A percentile compares a stretch with the other conserved stretches of the same genome.
Conservation (phyloP, 257 asterid species). For the Fraxinus cuspidata region DNA sequence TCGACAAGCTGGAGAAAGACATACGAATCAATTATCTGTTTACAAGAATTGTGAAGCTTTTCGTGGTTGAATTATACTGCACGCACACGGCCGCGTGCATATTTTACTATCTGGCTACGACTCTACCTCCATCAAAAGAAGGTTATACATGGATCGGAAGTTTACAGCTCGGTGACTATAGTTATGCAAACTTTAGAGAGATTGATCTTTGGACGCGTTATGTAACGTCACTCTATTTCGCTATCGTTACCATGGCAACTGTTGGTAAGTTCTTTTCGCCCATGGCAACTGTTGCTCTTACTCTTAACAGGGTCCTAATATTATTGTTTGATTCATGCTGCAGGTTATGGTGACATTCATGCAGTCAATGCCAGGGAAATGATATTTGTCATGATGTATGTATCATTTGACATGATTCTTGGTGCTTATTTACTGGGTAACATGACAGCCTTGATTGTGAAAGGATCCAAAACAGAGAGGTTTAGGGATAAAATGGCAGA, state of each 20-base stretch:
- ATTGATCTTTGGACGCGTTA: constrained; percentile 81
- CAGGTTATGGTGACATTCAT: constrained; percentile 80
- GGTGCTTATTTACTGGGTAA: constrained; percentile 81
- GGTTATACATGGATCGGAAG: constrained; percentile 83
- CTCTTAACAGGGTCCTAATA: neutral
- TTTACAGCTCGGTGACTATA: constrained; percentile 59
- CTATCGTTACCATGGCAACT: constrained; percentile 78
- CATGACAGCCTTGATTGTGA: constrained; percentile 79
- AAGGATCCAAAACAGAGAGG: constrained; percentile 74
- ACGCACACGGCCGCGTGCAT: constrained; percentile 83
- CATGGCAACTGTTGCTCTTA: neutral
- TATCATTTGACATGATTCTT: constrained; percentile 75
- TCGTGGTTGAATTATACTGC: constrained; percentile 72
- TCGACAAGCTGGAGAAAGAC: constrained; percentile 66
- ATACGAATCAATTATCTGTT: constrained; percentile 66
- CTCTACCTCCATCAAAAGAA: constrained; percentile 68
- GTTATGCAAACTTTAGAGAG: constrained; percentile 55
- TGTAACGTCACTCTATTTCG: constrained; percentile 62
- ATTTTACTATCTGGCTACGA: constrained; percentile 74
- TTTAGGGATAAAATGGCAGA: constrained; percentile 70
- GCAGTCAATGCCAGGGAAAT: constrained; percentile 70
- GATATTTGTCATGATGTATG: constrained; percentile 75
- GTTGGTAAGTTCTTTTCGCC: constrained; percentile 50
- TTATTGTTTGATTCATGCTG: neutral
- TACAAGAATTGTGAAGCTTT: constrained; percentile 62